Base-by-base conservation (phyloP, 2,329 filamentous ascomycete species). In the Stemphylium lycopersici region DNA sequence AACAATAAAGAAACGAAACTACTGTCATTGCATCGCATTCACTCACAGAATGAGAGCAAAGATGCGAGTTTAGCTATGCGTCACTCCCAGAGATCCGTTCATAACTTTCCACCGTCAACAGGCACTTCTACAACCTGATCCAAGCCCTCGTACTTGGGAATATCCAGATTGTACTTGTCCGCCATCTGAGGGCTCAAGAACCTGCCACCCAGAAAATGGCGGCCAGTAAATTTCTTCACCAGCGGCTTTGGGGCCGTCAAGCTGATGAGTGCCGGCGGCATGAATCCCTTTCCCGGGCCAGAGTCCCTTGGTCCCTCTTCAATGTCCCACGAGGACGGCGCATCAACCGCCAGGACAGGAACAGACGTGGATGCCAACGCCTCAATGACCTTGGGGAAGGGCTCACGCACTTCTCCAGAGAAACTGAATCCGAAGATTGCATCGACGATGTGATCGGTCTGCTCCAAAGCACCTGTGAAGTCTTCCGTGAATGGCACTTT, bases 391-490 rank as follows among this genome's bases (percentile, higher is more conserved):
- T 82, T 82, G 0, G 88, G 87, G 70, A 98, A 99, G 1, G 95
- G 95, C 62, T 96, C 91, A n/a, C 95, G 87, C 48, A 99, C 88
- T 61, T 95, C 88, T 6, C 93, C 93, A 1, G 87, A 88, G 78
- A 99, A 99, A 56, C 90, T 95, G 79, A 99, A 99, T 6, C 91
- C 92, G 71, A 99, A 99, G 58, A 99, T 91, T 8, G 95, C 91
- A 76, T 99, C 95, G 54, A 99, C 81, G 48, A 99, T 78, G 63
- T 96, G 90, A 71, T 97, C 89, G 2, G 89, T 83, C 48, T 85
- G 81, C 40, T 80, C 77, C 6, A 96, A 73, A 4, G 90, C 88
- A 4, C 78, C 65, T 2, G 81, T 72, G 66, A 98, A 96, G 74
- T 97, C 90, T 13, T 90, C 83, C 13, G 88, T 88, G 73, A 98